Percentiles rank a stretch among this genome's conserved stretches.
These are phyloP conservation scores for Heracleum sosnowskyi DNA, from an alignment of 129 eudicot species.

Conservation along the genomic window DNA sequence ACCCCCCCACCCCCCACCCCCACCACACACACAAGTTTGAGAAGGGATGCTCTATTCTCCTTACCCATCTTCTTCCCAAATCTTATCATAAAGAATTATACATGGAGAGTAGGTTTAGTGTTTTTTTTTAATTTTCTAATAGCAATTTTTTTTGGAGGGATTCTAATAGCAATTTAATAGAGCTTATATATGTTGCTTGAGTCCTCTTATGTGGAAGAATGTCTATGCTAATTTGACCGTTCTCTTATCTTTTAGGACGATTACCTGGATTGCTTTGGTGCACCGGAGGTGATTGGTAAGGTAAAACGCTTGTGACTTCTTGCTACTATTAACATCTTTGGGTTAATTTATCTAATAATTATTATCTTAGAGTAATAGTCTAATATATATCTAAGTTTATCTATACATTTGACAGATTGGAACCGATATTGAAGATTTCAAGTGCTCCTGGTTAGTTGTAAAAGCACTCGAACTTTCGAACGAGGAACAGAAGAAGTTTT, in stretches of 20 bases:
- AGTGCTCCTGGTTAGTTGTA: constrained; percentile 93
- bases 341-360: neutral
- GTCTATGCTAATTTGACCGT: constrained; percentile 8
- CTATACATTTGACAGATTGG: constrained; percentile 47
- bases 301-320: constrained; percentile 19
- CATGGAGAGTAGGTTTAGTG: neutral
- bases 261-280: constrained; percentile 80
- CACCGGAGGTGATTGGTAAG: constrained; percentile 84
- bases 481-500: constrained; percentile 64
- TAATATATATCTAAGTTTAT: constrained; percentile 7
- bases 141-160: too few relatives aligned
- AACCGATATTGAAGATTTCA: constrained; percentile 82
- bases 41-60: too few relatives aligned
- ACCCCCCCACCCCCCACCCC: neutral
- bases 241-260: constrained; percentile 50
- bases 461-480: constrained; percentile 65
- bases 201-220: neutral
- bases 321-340: neutral
- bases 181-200: neutral
- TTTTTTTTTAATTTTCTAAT: neutral
- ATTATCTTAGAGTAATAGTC: neutral
- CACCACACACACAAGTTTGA: too few relatives aligned
- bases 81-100: neutral
- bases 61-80: too few relatives aligned
- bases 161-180: neutral